These are phyloP conservation scores for Phytopythium litorale DNA, from an alignment of 352 stramenopile species.

Conservation along the genomic window DNA sequence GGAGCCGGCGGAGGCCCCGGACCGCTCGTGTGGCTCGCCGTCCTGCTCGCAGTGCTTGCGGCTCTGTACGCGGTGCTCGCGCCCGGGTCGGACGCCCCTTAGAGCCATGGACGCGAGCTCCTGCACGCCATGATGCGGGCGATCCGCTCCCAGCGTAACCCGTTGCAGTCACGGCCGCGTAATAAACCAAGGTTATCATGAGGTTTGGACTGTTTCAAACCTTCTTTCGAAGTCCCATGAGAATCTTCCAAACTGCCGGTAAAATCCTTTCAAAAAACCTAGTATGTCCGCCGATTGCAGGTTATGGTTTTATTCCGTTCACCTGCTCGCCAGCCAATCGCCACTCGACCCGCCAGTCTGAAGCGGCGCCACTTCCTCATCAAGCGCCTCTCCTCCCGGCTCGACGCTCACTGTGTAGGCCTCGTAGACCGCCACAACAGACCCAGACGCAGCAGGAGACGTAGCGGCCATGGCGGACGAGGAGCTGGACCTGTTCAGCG, in stretches of 20 bases:
- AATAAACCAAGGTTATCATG: neutral
- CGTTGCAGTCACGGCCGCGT: neutral
- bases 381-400: neutral
- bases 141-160: neutral
- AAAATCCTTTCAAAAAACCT: too few relatives aligned
- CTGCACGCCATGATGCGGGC: neutral
- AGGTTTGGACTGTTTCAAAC: too few relatives aligned
- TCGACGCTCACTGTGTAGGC: neutral
- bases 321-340: neutral
- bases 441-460: neutral
- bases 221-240: too few relatives aligned
- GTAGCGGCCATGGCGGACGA: constrained; percentile 46
- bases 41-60: constrained; percentile 38
- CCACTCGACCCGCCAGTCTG: neutral
- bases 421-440: neutral
- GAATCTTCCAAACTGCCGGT: too few relatives aligned
- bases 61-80: constrained; percentile 11
- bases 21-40: constrained; percentile 31
- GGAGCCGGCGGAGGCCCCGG: constrained; percentile 18
- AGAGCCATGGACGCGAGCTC: neutral
- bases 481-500: constrained; percentile 92
- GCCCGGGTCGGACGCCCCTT: neutral
- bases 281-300: too few relatives aligned
- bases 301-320: neutral
- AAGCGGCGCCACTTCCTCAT: neutral